These are phyloP conservation scores for Naganishia liquefaciens DNA, from an alignment of 1,284 basidiomycete genomes.

Conservation along the genomic window DNA sequence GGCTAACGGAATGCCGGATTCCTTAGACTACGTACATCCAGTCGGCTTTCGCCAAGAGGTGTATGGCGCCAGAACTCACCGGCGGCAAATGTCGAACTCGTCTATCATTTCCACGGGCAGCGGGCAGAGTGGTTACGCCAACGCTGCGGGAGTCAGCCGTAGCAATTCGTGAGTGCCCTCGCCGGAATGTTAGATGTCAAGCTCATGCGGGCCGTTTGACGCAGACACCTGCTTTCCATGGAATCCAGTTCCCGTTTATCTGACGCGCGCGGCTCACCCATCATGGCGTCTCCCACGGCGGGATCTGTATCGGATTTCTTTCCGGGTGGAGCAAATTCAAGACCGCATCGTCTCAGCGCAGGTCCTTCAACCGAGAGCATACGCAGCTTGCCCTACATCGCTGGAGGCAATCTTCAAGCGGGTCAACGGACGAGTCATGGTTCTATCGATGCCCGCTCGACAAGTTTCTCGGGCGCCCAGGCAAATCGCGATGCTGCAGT, in stretches of 20 bases:
- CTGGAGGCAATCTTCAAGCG: not conserved
- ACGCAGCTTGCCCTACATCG: conserved; percentile 33
- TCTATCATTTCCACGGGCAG: conserved; percentile 45
- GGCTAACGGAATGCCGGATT: conserved; percentile 22
- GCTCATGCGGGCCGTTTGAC: too few species aligned
- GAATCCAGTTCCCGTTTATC: conserved; percentile 29
- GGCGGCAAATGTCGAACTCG: conserved; percentile 49
- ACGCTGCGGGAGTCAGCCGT: conserved; percentile 12
- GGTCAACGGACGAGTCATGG: conserved; percentile 31
- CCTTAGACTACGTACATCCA: conserved; percentile 32
- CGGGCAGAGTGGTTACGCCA: conserved; percentile 41
- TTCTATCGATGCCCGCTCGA: conserved; percentile 45
- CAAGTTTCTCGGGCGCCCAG: conserved; percentile 50
- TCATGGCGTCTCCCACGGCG: conserved; percentile 23
- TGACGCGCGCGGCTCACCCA: conserved; percentile 21
- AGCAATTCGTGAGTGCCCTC: conserved; percentile 38
- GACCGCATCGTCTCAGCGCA: conserved; percentile 24
- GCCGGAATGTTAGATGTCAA: not conserved
- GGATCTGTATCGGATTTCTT: conserved; percentile 17
- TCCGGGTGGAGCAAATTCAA: not conserved
- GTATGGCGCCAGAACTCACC: conserved; percentile 40
- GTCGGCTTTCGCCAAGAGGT: conserved; percentile 30
- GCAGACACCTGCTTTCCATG: conserved; percentile 28
- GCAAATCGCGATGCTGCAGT: conserved; percentile 43
- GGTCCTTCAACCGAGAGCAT: conserved; percentile 32